Percentiles rank a stretch among this genome's conserved stretches.
These are phyloP conservation scores for Volvox carteri DNA, from an alignment of 163 green algal genomes.

Conservation along the genomic window DNA sequence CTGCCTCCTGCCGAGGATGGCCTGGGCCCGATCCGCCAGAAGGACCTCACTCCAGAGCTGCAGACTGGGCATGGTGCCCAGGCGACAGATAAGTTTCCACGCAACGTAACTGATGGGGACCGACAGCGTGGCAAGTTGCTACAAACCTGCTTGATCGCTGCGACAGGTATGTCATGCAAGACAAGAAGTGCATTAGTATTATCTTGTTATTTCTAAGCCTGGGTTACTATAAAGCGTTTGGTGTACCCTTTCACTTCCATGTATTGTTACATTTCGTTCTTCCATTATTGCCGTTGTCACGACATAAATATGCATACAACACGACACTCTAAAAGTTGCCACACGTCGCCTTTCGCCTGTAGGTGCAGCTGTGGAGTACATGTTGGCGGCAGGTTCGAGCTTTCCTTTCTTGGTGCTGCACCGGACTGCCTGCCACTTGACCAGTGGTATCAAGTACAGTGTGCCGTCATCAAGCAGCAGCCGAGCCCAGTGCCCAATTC, in stretches of 20 bases:
- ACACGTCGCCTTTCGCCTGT: background rate
- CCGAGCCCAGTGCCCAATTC: background rate
- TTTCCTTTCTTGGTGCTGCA: background rate
- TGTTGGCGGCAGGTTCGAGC: background rate
- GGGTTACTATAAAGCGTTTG: background rate
- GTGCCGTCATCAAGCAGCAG: background rate
- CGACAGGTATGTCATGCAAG: background rate
- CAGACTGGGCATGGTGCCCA: background rate
- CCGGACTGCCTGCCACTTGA: background rate
- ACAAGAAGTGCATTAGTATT: background rate
- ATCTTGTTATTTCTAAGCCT: background rate
- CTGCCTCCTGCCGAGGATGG: background rate
- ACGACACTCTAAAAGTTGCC: background rate
- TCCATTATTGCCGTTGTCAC: background rate
- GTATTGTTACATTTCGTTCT: background rate
- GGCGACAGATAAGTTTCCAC: background rate
- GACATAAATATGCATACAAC: background rate
- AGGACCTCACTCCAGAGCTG: background rate
- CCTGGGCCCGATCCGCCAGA: background rate
- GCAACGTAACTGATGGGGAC: background rate
- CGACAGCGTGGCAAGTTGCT: background rate
- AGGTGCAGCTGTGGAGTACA: background rate
- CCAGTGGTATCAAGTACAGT: background rate
- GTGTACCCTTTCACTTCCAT: background rate
- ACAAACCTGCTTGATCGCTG: background rate